A percentile compares a stretch with the other conserved stretches of the same genome.
These are phyloP conservation scores for Mucor ambiguus DNA, from an alignment of 371 early-diverging fungal species.

Conservation along the genomic window DNA sequence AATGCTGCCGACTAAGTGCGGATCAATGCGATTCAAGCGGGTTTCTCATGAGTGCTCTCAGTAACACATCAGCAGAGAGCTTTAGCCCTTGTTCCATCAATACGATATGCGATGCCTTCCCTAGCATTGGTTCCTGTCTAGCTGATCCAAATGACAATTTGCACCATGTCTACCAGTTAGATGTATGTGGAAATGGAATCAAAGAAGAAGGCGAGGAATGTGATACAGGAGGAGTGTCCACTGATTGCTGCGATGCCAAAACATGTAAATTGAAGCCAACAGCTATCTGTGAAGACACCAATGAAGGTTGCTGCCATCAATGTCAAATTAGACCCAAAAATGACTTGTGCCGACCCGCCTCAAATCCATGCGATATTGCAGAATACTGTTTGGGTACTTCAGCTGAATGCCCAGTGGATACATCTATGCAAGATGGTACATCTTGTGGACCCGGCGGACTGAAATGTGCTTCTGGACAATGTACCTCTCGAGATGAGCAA, in stretches of 20 bases:
- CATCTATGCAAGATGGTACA: constrained; percentile 65
- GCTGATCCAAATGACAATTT: constrained; percentile 51
- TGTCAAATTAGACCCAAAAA: constrained; percentile 71
- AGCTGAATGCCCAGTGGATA: constrained; percentile 79
- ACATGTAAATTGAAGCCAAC: constrained; percentile 81
- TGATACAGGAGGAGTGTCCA: constrained; percentile 84
- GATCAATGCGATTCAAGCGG: constrained; percentile 78
- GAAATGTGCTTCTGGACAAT: constrained; percentile 86
- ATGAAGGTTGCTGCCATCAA: constrained; percentile 81
- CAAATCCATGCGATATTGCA: constrained; percentile 80
- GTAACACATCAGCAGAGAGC: constrained; percentile 63
- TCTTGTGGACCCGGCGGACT: constrained; percentile 57
- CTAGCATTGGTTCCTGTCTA: constrained; percentile 61
- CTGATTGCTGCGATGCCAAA: constrained; percentile 78
- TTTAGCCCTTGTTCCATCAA: constrained; percentile 84
- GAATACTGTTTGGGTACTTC: constrained; percentile 82
- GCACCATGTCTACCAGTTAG: constrained; percentile 28
- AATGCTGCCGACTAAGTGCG: constrained; percentile 73
- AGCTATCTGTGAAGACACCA: constrained; percentile 81
- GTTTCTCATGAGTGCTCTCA: constrained; percentile 87
- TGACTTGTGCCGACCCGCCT: constrained; percentile 73
- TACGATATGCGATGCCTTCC: constrained; percentile 64
- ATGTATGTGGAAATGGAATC: constrained; percentile 95
- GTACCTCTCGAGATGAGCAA: constrained; percentile 87
- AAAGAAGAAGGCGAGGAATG: constrained; percentile 92